phyloP scores from a whole-genome alignment of 2,329 filamentous ascomycete genomes.

The Alternaria triticina region DNA sequence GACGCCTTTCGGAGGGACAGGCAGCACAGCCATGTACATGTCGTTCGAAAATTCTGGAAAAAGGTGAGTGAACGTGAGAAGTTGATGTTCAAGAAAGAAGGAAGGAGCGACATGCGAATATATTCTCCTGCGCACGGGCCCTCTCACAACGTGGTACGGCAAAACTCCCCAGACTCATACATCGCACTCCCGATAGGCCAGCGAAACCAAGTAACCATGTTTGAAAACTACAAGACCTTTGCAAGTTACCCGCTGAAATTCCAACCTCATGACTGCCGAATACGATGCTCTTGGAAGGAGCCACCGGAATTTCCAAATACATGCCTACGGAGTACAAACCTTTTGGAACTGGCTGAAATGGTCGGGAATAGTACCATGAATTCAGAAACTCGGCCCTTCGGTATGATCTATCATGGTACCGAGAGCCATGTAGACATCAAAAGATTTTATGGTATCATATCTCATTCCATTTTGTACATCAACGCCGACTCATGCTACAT shows the following conservation, averaged over 20 bases:
- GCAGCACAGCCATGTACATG: neutral
- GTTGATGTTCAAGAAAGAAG: neutral
- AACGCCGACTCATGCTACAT: constrained; percentile 17
- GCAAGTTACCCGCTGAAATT: neutral
- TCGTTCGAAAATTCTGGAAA: neutral
- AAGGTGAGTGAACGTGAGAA: neutral
- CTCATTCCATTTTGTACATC: constrained; percentile 1
- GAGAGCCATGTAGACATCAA: neutral
- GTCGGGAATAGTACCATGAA: neutral
- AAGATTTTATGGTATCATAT: neutral
- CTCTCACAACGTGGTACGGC: neutral
- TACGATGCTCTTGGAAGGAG: neutral
- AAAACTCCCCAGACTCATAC: neutral
- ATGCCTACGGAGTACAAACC: neutral
- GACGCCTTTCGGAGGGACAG: neutral
- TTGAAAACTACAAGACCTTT: neutral
- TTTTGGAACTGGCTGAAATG: neutral
- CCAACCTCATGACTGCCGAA: rapidly evolving
- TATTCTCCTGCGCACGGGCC: neutral
- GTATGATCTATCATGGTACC: neutral
- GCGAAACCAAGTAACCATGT: rapidly evolving
- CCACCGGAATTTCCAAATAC: neutral
- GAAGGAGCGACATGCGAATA: neutral
- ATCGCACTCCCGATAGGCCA: neutral
- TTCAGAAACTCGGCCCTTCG: neutral